Evolutionary conservation across 805 yeast species (phyloP), one percentile per base, ranked within the genome.

Genomic region (Pichia kluyveri): DNA sequence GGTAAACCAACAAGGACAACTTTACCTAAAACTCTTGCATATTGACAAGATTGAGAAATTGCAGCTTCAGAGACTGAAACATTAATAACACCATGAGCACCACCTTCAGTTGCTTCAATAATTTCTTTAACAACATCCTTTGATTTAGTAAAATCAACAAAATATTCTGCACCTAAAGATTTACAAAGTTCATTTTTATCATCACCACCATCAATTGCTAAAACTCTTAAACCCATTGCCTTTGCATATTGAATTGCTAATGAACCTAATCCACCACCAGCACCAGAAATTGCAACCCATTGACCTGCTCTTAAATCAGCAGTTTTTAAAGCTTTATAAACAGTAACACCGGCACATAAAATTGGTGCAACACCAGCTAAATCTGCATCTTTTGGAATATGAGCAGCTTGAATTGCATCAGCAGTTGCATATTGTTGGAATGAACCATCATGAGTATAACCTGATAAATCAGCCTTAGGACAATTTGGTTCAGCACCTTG

Each of bases 361-460:
- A 86, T 79, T 57, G 95, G 95, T 17, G 95, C 81, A 52, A 81
- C 75, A 57, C 74, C 76, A 52, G 90, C 88, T 59, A 86, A 75
- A 62, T 86, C 88, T 41, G 84, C 70, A 51, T 79, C 82, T 59
- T 74, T 63, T 53, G 93, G 88, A 58, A 86, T 80, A 59, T 75
- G 72, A 42, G 95, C 95, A 44, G 93, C 95, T 62, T 86, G 93
- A 52, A 83, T 76, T 45, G 91, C 91, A 66, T 86, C 90, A 44
- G 91, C 95, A 46, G 90, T 80, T 47, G 88, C 88, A 68, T 86
- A 87, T 71, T 86, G 87, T 69, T 87, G 95, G 82, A 87, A 86
- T 40, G 93, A 80, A 58, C 96, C 96, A 66, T 87, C 91, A 63
- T 82, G 88, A 43, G 89, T 82, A 78, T 83, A 86, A 60, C 96